These are phyloP conservation scores for Flaveria robusta DNA, from an alignment of 129 eudicot species.

Conservation along the genomic window DNA sequence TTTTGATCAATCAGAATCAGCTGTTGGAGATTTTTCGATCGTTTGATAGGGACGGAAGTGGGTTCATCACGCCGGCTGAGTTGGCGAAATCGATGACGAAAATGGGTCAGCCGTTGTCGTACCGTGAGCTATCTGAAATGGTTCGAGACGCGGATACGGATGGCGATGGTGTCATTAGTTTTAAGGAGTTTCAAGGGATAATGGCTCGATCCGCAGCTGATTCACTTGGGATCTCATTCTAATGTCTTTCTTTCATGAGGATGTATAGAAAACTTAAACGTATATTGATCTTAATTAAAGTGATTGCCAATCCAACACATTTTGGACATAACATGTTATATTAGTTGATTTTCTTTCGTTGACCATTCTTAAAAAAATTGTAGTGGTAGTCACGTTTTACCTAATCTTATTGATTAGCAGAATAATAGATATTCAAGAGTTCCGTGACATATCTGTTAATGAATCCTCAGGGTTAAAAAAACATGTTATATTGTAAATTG, in stretches of 20 bases:
- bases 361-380: too few relatives aligned
- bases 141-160: constrained; percentile 55
- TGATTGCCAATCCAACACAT: too few relatives aligned
- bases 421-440: too few relatives aligned
- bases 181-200: constrained; percentile 52
- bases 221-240: constrained; percentile 51
- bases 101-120: constrained; percentile 67
- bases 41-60: constrained; percentile 64
- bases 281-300: background rate
- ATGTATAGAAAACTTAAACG: constrained; percentile 4
- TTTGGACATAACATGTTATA: too few relatives aligned
- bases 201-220: constrained; percentile 67
- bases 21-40: constrained; percentile 47
- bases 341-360: too few relatives aligned
- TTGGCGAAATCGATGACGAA: constrained; percentile 66
- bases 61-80: constrained; percentile 68
- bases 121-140: constrained; percentile 56
- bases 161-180: constrained; percentile 70
- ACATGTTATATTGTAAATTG: too few relatives aligned
- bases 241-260: constrained; percentile 14
- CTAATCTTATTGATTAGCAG: too few relatives aligned
- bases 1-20: constrained; percentile 41
- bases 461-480: too few relatives aligned
- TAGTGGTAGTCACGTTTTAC: too few relatives aligned
- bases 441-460: too few relatives aligned